Evolutionary conservation across 2,329 filamentous ascomycete species (phyloP).

Genomic region (Dissoconium aciculare): DNA sequence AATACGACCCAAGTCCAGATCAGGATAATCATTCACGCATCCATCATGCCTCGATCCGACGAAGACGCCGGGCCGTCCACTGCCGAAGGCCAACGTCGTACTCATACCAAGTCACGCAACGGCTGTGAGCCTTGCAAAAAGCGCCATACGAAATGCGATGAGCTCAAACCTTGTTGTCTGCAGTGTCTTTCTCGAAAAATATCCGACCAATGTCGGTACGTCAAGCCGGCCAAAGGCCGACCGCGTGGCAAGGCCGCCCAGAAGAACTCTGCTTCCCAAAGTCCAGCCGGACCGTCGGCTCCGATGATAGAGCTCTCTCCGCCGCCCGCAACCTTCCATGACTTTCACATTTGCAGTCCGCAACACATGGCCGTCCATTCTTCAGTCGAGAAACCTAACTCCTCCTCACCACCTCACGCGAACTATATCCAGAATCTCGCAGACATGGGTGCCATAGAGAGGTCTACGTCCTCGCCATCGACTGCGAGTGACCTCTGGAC

Average conservation of each 20-base stretch:
- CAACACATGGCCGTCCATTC: not conserved
- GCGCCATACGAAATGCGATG: constrained; percentile 1
- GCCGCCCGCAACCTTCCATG: too few relatives aligned
- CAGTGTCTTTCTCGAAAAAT: not conserved
- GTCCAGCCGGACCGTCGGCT: too few relatives aligned
- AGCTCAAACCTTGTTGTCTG: not conserved
- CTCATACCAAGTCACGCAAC: constrained; percentile 1
- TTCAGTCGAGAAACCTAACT: not conserved
- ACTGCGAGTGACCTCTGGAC: too few relatives aligned
- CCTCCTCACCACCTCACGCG: not conserved
- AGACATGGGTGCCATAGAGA: too few relatives aligned
- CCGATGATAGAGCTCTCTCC: too few relatives aligned
- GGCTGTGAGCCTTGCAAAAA: not conserved
- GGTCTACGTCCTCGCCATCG: too few relatives aligned
- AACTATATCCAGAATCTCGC: too few relatives aligned
- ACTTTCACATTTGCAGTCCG: too few relatives aligned
- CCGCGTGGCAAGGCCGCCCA: not conserved
- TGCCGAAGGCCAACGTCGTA: not conserved
- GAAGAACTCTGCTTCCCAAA: not conserved
- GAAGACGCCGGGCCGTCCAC: too few relatives aligned
- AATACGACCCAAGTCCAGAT: too few relatives aligned
- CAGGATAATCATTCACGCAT: too few relatives aligned
- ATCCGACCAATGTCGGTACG: not conserved
- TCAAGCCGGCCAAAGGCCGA: not conserved
- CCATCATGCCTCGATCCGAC: too few relatives aligned